These are phyloP conservation scores for Coffea humblotiana DNA, from an alignment of 305 asterid genomes.

Conservation along the genomic window DNA sequence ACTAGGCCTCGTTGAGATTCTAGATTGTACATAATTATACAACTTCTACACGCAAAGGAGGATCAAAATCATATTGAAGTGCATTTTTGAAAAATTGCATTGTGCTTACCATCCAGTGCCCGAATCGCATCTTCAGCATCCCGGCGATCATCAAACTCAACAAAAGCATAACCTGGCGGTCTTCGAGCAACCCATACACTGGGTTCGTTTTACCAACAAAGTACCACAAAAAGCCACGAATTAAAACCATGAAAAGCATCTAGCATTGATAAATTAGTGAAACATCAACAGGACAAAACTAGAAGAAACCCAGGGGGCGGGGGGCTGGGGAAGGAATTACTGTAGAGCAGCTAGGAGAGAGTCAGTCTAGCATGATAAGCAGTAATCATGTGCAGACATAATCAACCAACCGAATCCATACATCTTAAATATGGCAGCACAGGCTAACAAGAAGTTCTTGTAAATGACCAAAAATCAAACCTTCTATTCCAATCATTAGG, in stretches of 20 bases:
- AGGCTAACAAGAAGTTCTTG: neutral
- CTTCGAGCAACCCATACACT: conserved; percentile 68
- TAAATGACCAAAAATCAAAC: neutral
- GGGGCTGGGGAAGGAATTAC: neutral
- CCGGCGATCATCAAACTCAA: conserved; percentile 54
- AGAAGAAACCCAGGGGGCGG: too few species aligned
- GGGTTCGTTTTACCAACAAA: conserved; percentile 1
- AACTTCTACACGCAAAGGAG: neutral
- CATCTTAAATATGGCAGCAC: neutral
- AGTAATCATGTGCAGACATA: neutral
- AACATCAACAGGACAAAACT: neutral
- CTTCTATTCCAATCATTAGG: neutral
- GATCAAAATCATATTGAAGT: neutral
- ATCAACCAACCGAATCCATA: neutral
- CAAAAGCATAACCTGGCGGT: conserved; percentile 60
- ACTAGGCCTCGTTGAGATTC: neutral
- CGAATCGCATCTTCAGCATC: conserved; percentile 58
- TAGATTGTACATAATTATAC: neutral
- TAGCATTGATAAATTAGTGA: neutral
- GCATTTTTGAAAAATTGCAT: neutral
- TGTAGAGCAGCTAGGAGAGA: neutral
- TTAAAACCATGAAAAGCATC: neutral
- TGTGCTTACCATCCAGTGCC: conserved; percentile 46
- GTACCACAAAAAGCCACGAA: neutral
- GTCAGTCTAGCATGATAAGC: too few species aligned